Conservation (phyloP, 441 rosid genomes). For the Flueggea neowawraea region DNA sequence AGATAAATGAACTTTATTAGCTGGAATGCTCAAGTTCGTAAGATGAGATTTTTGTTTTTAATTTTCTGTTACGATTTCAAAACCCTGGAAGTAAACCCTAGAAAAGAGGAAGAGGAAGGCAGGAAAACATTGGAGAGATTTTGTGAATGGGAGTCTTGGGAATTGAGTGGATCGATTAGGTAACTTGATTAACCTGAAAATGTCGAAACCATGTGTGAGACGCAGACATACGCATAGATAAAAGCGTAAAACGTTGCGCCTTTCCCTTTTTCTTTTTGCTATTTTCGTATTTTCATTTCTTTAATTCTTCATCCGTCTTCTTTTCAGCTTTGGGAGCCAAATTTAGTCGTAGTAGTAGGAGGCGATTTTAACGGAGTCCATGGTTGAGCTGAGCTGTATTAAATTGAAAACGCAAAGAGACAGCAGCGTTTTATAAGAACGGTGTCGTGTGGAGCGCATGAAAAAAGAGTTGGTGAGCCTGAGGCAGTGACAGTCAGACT, state of each 20-base stretch:
- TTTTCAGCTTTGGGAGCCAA: conserved; percentile 3
- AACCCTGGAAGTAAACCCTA: conserved; percentile 21
- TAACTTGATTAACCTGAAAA: conserved; percentile 14
- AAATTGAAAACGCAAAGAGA: background rate
- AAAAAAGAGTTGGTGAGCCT: background rate
- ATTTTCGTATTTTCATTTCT: background rate
- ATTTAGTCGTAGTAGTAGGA: conserved; percentile 5
- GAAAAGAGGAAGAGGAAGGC: conserved; percentile 8
- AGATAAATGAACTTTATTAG: conserved; percentile 4
- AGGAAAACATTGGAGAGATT: conserved; percentile 19
- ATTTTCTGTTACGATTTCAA: conserved; percentile 7
- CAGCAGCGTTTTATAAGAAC: background rate
- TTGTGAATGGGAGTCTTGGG: conserved; percentile 11
- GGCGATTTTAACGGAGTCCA: conserved; percentile 13
- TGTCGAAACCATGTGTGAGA: conserved; percentile 16
- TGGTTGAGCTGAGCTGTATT: background rate
- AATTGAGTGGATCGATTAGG: conserved; percentile 25
- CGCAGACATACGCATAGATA: conserved; percentile 13
- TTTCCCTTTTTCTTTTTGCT: background rate
- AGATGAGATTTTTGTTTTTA: background rate
- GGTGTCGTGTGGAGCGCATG: conserved; percentile 3
- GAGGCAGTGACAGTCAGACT: conserved; percentile 21
- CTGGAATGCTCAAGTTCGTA: conserved; percentile 9
- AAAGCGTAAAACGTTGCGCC: too few species aligned
- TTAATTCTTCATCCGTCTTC: background rate